Base-by-base conservation (phyloP, 176 grass and related monocot species). In the Melocanna baccifera region DNA sequence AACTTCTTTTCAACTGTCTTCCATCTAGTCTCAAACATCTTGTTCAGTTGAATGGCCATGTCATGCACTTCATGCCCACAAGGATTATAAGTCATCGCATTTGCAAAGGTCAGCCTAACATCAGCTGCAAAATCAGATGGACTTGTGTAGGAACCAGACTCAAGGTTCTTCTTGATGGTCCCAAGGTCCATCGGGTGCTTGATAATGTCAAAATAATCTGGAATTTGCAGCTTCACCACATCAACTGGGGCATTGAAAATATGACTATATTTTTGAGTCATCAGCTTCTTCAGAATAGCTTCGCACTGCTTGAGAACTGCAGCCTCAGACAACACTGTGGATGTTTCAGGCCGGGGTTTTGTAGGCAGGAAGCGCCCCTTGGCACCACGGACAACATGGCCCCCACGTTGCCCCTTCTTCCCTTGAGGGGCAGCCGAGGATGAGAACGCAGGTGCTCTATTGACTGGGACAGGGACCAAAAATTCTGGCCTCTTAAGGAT, bases 121-220 rank as follows among this genome's bases (percentile, higher is more conserved):
- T 99, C 97, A 55, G 97, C 85, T 47, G 73, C 89, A 89, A 99
- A 99, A 63, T 81, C 92, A 29, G 81, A 89, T 4, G 78, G 90
- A 26, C 76, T 96, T 28, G 78, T 51, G 78, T 96, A 99, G 67
- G 84, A 86, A 48, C 86, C 97, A 26, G 91, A 94, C 36, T 85
- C 78, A 0, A 96, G 52, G 75, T 91, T 92, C 41, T 36, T 72
- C 78, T 89, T 91, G 28, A 99, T 57, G 1, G 93, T 94, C 59
- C 93, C 91, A 80, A 99, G 84, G 83, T 99, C 97, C 93, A 99
- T 99, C 1, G 97, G 97, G 23, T 84, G 75, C 86, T 99, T 96
- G 56, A 99, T 94, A 37, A 99, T 87, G 14, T 90, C 87, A 67
- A 73, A 84, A 80, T 99, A 99, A 89, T 99, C 97, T 20, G 97